phyloP scores from a whole-genome alignment of 257 asterid species.

The Coffea eugenioides region DNA sequence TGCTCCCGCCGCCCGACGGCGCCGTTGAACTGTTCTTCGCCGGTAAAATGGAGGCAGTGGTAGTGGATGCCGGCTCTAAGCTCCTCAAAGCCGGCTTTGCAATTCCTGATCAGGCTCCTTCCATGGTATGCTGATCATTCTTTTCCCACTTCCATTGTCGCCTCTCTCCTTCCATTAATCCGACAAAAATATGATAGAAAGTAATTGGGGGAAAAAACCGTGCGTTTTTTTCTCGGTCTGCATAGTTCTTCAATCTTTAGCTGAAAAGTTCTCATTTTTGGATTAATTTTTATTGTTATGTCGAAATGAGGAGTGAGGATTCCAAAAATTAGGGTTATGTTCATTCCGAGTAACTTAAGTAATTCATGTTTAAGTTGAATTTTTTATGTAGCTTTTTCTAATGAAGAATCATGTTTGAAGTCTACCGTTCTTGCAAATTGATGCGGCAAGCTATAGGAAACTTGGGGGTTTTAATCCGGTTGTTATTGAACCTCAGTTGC shows the following conservation, averaged over 20 bases:
- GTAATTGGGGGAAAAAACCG: neutral
- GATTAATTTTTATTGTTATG: neutral
- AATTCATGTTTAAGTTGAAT: no score
- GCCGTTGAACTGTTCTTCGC: neutral
- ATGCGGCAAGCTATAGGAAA: neutral
- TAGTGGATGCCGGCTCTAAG: constrained; percentile 81
- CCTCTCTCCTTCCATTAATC: neutral
- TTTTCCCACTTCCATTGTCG: neutral
- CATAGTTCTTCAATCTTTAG: neutral
- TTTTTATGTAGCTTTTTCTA: neutral
- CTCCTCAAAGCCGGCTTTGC: constrained; percentile 91
- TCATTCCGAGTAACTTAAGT: no score
- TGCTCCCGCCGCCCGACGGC: neutral
- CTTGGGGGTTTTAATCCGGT: neutral
- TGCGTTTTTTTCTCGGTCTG: neutral
- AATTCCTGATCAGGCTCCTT: constrained; percentile 91
- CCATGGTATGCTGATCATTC: constrained; percentile 50
- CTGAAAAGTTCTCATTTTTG: constrained; percentile 5
- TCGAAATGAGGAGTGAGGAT: no score
- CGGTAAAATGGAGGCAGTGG: constrained; percentile 79
- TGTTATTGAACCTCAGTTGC: neutral
- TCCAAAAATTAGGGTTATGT: neutral
- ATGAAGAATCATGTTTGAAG: neutral
- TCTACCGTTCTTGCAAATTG: neutral
- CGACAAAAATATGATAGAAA: no score